phyloP scores from a whole-genome alignment of 805 yeast species.

The Wickerhamiella musiphila region DNA sequence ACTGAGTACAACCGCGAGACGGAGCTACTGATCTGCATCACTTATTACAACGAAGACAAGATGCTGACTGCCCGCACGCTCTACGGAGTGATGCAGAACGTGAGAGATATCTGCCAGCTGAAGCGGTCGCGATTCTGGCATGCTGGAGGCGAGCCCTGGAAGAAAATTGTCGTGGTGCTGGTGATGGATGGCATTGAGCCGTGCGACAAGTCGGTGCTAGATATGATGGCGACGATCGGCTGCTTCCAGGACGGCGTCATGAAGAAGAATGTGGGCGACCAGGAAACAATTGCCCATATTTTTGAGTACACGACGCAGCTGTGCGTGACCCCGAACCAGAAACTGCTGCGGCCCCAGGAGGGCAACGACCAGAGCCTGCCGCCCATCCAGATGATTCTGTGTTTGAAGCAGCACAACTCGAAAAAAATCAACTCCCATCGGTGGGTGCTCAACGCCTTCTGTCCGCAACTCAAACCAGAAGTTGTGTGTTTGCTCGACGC shows the following conservation, averaged over 20 bases:
- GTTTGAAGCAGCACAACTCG: conserved; percentile 44
- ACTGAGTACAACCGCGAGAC: conserved; percentile 41
- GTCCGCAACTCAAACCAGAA: conserved; percentile 39
- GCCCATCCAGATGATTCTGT: conserved; percentile 45
- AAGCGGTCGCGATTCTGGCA: conserved; percentile 29
- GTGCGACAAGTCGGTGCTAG: conserved; percentile 44
- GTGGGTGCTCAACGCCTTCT: conserved; percentile 52
- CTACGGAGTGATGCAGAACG: conserved; percentile 47
- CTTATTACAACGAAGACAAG: conserved; percentile 56
- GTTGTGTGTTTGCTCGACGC: conserved; percentile 42
- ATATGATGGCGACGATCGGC: conserved; percentile 46
- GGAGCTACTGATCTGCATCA: conserved; percentile 42
- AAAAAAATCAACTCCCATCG: conserved; percentile 52
- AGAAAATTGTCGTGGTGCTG: conserved; percentile 43
- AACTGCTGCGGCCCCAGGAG: conserved; percentile 39
- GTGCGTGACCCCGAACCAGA: conserved; percentile 25
- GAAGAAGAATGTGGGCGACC: conserved; percentile 39
- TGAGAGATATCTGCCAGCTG: conserved; percentile 38
- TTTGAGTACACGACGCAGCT: conserved; percentile 47
- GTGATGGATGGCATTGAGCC: conserved; percentile 53
- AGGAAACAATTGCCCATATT: conserved; percentile 44
- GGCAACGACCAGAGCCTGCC: conserved; percentile 31
- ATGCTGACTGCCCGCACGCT: conserved; percentile 41
- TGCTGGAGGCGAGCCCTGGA: conserved; percentile 40
- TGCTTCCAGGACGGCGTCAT: conserved; percentile 51